Base-by-base conservation (phyloP, 768 basidiomycete species). In the Steccherinum ochraceum region DNA sequence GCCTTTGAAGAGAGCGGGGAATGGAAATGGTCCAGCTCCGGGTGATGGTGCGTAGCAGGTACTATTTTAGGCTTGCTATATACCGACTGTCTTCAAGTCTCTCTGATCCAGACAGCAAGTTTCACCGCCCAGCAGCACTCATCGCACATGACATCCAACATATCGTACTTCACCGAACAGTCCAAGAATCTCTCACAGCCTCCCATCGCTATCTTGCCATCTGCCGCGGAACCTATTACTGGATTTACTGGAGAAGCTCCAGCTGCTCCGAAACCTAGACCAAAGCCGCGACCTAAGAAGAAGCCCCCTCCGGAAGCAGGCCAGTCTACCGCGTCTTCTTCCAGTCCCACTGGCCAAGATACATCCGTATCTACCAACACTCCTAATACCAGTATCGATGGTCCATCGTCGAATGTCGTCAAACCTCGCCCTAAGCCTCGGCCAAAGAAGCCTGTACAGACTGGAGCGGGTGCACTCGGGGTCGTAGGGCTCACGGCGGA, bases 161-260 rank as follows among this genome's bases (percentile, higher is more conserved):
- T 43, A 5, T 50, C 49, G 3, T 40, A 35, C 19, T 50, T 50
- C 24, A 50, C 40, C 5, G 7, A 23, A 5, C n/a, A 43, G 10
- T 5, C 7, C 21, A 39, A 26, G 21, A 18, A 18, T 18, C 35
- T 48, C 7, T 56, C 55, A 13, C 49, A 42, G 18, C 55, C 55
- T 16, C 52, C 52, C 16, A 56, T 56, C n/a, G 52, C 55, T 5
- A 27, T 53, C 24, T 27, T 56, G 10, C 24, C 49, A 26, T 48
- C 25, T 23, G 48, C 55, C 13, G 16, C 52, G 19, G 52, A 51
- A 20, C 10, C 26, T 23, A 19, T 19, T 35, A 41, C 25, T 35
- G 19, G 12, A 12, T 30, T 20, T 12, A 24, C 12, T 35, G 24
- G 35, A 3, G 44, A 24, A 11, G n/a, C 19, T 43, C 41, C 41